Conservation (phyloP, 176 grass and related monocot species). For the Aegilops umbellulata region DNA sequence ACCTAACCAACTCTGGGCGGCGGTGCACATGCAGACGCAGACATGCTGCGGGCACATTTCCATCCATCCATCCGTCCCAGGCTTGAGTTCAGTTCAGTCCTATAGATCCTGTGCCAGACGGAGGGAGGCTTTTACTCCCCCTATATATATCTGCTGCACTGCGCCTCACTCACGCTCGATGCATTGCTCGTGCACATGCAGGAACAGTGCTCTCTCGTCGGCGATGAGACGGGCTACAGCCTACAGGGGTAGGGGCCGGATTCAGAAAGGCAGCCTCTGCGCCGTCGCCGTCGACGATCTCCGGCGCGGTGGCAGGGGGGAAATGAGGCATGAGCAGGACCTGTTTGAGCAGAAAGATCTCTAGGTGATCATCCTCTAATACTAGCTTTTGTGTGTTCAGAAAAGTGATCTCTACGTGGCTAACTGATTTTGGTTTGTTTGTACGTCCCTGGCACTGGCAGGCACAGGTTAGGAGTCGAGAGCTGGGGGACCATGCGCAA, state of each 20-base stretch:
- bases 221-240: not conserved
- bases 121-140: conserved; percentile 11
- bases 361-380: not conserved
- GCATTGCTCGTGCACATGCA: conserved; percentile 34
- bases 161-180: not conserved
- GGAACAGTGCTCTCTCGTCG: conserved; percentile 22
- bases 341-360: conserved; percentile 1
- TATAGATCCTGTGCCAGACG: conserved; percentile 7
- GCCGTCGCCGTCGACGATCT: not conserved
- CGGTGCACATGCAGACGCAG: conserved; percentile 12
- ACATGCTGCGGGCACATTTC: conserved; percentile 44
- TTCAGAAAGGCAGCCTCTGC: not conserved
- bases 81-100: conserved; percentile 10
- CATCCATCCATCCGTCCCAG: not conserved
- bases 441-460: conserved; percentile 18
- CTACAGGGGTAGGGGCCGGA: not conserved
- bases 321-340: not conserved
- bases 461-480: conserved; percentile 20
- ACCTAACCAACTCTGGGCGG: conserved; percentile 37
- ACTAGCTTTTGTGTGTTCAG: too few relatives aligned
- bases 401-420: not conserved
- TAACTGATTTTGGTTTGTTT: not conserved
- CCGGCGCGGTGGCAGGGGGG: not conserved
- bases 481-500: conserved; percentile 25
- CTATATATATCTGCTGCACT: not conserved